Percentiles rank a stretch among this genome's conserved stretches.
phyloP scores from a whole-genome alignment of 2,329 filamentous ascomycete species.

The Stylonectria norvegica region DNA sequence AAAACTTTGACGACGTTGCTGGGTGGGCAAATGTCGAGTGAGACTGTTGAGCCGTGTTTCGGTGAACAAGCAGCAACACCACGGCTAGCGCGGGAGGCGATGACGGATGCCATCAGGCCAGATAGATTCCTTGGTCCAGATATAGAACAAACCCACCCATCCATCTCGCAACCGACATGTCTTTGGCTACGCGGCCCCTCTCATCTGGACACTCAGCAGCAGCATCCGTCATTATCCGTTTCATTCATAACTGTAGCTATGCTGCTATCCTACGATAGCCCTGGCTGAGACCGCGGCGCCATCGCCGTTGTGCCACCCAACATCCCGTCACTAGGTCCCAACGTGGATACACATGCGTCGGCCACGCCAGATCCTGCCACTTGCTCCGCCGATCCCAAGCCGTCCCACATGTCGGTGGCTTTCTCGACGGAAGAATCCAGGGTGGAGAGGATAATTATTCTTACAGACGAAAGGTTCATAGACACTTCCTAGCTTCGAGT shows the following conservation, averaged over 20 bases:
- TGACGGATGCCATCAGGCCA: no score
- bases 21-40: no score
- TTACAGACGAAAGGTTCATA: neutral
- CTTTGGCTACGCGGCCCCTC: neutral
- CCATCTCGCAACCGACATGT: neutral
- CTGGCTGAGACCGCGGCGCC: neutral
- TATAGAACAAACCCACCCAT: no score
- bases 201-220: neutral
- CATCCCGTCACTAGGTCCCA: conserved; percentile 19
- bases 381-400: conserved; percentile 8
- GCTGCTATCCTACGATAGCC: conserved; percentile 6
- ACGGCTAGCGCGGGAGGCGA: no score
- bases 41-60: no score
- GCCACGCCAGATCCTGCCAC: conserved; percentile 9
- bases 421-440: neutral
- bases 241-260: conserved; percentile 3
- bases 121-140: no score
- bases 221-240: conserved; percentile 4
- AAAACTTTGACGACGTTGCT: no score
- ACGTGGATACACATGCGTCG: conserved; percentile 16
- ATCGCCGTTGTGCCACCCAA: conserved; percentile 9
- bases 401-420: neutral
- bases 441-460: neutral
- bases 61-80: no score
- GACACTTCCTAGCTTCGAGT: neutral